Evolutionary conservation across 202 grass and related monocot species (phyloP), one percentile per base, ranked within the genome.

Genomic region (Carex sylvatica): DNA sequence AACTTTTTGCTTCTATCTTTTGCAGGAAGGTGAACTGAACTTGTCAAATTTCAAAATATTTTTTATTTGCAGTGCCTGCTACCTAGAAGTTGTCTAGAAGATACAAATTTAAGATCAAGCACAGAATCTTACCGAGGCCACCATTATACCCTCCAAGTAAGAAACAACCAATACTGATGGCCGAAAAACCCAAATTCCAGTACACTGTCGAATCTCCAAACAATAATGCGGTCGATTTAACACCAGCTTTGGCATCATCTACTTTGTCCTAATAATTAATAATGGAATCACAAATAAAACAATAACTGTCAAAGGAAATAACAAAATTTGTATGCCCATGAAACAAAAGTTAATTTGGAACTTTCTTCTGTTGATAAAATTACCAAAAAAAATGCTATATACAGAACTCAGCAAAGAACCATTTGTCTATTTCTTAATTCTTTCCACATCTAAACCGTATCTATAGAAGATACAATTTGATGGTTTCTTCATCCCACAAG

Each of bases 181-280:
- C 59, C 61, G 70, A 80, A 83, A 89, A 89, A 23, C 84, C 80
- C n/a, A 74, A 80, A 84, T 70, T 81, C 88, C 88, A 89, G 36
- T 58, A 74, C 15, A 86, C 26, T 13, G 88, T 89, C 16, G 22
- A 46, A 75, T 56, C 60, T 73, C 80, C 88, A 67, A 89, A 89
- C 6, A 78, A 52, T 47, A 89, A 76, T 16, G 88, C 88, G 6
- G 88, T 89, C 0, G 88, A 89, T 80, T 89, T 89, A 35, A 89
- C 88, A 30, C 88, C 88, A 0, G 79, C 84, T 83, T 81, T 89
- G 18, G 47, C 26, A 58, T 89, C 88, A 81, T 89, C 88, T 22
- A 72, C 84, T 66, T 86, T 89, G 64, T 89, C 88, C 88, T 89
- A 78, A 61, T 30, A 61, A n/a, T 44, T 22, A 30, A 22, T 33